These are phyloP conservation scores for Lathyrus oleraceus DNA, from an alignment of 306 rosid genomes.

Conservation along the genomic window DNA sequence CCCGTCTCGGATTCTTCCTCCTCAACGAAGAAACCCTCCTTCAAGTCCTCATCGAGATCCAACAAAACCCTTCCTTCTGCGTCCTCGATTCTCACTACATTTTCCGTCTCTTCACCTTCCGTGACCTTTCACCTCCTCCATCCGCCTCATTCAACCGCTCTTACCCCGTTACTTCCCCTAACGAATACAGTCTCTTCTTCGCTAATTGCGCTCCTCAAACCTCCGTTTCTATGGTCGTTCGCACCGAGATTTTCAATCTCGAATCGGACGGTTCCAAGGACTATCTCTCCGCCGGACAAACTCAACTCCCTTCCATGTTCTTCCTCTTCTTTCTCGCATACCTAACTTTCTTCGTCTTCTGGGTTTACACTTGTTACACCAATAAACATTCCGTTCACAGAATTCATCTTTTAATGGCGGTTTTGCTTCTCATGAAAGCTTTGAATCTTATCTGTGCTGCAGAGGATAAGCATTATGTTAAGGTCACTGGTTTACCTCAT, in stretches of 20 bases:
- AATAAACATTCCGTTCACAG: conserved; percentile 66
- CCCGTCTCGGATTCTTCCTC: conserved; percentile 80
- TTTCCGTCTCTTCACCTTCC: conserved; percentile 60
- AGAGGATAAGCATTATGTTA: conserved; percentile 82
- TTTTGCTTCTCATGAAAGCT: conserved; percentile 65
- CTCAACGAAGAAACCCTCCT: conserved; percentile 78
- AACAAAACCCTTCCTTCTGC: conserved; percentile 72
- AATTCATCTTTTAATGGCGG: conserved; percentile 78
- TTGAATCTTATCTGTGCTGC: conserved; percentile 82
- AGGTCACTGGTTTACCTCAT: conserved; percentile 82
- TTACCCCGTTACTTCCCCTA: conserved; percentile 66
- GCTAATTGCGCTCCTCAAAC: conserved; percentile 82
- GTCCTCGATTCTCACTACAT: conserved; percentile 73
- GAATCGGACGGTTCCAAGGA: conserved; percentile 60
- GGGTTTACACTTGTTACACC: conserved; percentile 54
- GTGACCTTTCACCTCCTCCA: conserved; percentile 71
- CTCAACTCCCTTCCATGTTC: conserved; percentile 72
- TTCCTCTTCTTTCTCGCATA: conserved; percentile 57
- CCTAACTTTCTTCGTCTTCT: conserved; percentile 55
- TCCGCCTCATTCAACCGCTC: conserved; percentile 51
- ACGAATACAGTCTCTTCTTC: conserved; percentile 82
- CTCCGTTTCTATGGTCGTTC: conserved; percentile 74
- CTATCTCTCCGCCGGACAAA: conserved; percentile 86
- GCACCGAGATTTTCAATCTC: conserved; percentile 67
- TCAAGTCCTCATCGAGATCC: conserved; percentile 90